These are phyloP conservation scores for Geum urbanum DNA, from an alignment of 306 rosid species.

Conservation along the genomic window DNA sequence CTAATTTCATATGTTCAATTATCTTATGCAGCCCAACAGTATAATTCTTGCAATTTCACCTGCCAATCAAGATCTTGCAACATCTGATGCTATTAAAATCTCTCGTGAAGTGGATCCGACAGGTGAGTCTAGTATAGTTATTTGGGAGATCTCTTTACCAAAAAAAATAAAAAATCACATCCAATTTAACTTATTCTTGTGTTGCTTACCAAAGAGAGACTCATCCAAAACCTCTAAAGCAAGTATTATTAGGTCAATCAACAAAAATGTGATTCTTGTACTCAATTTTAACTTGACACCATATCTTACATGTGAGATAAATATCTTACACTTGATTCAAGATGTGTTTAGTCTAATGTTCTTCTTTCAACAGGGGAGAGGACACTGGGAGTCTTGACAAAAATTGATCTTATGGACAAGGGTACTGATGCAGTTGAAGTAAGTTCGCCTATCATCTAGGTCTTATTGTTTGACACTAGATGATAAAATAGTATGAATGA, in stretches of 20 bases:
- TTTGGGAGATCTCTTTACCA: not conserved
- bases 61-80: slow-evolving; percentile 98
- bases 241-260: not conserved
- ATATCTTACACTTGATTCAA: not conserved
- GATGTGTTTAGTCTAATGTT: not conserved
- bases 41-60: slow-evolving; percentile 93
- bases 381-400: slow-evolving; percentile 88
- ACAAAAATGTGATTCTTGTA: not conserved
- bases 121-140: slow-evolving; percentile 41
- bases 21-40: slow-evolving; percentile 73
- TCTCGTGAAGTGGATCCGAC: slow-evolving; percentile 97
- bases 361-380: slow-evolving; percentile 67
- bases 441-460: slow-evolving; percentile 31
- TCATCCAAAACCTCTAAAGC: not conserved
- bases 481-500: not conserved
- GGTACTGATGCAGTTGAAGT: slow-evolving; percentile 98
- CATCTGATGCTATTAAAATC: slow-evolving; percentile 92
- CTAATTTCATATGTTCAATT: not conserved
- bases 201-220: not conserved
- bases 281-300: too few relatives aligned
- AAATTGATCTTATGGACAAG: slow-evolving; percentile 99
- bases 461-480: slow-evolving; percentile 8
- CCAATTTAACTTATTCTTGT: not conserved
- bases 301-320: not conserved
- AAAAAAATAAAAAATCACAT: not conserved